phyloP scores from a whole-genome alignment of 768 basidiomycete genomes.

The Mycena latifolia region DNA sequence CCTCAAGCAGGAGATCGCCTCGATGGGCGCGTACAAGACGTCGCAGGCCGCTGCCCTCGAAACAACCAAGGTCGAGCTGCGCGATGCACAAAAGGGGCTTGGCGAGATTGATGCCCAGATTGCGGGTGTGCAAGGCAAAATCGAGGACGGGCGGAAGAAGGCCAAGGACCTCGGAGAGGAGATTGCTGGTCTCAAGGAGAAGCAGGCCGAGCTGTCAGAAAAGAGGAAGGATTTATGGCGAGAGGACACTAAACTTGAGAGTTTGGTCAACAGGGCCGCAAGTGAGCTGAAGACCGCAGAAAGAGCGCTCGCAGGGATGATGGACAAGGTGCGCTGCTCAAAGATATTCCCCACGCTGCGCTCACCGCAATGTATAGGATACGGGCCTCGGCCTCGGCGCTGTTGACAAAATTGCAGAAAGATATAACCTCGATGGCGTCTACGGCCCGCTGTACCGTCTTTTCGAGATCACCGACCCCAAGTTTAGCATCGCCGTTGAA shows the following conservation, averaged over 20 bases:
- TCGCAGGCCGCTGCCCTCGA: conserved; percentile 70
- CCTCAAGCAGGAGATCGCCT: conserved; percentile 81
- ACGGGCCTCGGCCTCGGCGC: conserved; percentile 91
- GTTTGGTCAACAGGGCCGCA: conserved; percentile 78
- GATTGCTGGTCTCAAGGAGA: conserved; percentile 69
- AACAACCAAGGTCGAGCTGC: conserved; percentile 63
- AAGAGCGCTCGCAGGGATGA: conserved; percentile 85
- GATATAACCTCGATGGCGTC: conserved; percentile 83
- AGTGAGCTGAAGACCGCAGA: conserved; percentile 89
- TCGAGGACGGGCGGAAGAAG: conserved; percentile 74
- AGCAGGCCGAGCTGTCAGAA: conserved; percentile 79
- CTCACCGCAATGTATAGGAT: conserved; percentile 64
- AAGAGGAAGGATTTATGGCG: conserved; percentile 94
- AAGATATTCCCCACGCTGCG: neutral
- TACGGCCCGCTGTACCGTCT: conserved; percentile 95
- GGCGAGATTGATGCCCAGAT: conserved; percentile 71
- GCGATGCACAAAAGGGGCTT: conserved; percentile 59
- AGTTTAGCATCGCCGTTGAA: conserved; percentile 94
- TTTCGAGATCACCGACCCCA: conserved; percentile 89
- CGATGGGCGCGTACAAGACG: conserved; percentile 71
- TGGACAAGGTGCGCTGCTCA: conserved; percentile 84
- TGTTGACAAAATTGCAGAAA: conserved; percentile 85
- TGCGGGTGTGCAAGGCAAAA: conserved; percentile 64
- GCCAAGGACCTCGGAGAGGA: conserved; percentile 73
- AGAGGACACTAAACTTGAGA: conserved; percentile 91